Evolutionary conservation across 495 filamentous ascomycete genomes (phyloP).

Genomic region (Penicillium salamii): DNA sequence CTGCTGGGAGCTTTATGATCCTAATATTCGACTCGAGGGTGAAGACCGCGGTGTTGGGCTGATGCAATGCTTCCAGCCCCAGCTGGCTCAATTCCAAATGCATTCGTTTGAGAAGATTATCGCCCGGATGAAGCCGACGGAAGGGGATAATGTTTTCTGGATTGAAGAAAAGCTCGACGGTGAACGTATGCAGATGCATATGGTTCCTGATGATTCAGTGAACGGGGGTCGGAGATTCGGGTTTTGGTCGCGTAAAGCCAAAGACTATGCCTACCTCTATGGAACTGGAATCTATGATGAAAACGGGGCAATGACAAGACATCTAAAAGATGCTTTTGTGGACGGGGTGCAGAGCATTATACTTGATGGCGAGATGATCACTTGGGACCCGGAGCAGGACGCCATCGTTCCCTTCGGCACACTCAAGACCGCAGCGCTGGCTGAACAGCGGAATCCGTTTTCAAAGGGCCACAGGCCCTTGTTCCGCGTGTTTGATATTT

Average conservation of each 20-base stretch:
- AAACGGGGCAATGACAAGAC: slow-evolving; percentile 73
- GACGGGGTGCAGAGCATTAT: slow-evolving; percentile 80
- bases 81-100: slow-evolving; percentile 94
- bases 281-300: slow-evolving; percentile 73
- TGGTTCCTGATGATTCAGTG: slow-evolving; percentile 65
- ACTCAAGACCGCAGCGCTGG: slow-evolving; percentile 85
- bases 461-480: slow-evolving; percentile 73
- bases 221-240: slow-evolving; percentile 71
- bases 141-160: slow-evolving; percentile 79
- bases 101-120: slow-evolving; percentile 82
- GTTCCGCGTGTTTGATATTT: slow-evolving; percentile 83
- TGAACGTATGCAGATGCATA: slow-evolving; percentile 96
- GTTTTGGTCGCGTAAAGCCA: slow-evolving; percentile 96
- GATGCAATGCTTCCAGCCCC: slow-evolving; percentile 97
- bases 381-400: slow-evolving; percentile 89
- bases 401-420: slow-evolving; percentile 87
- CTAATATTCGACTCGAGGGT: slow-evolving; percentile 66
- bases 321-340: slow-evolving; percentile 75
- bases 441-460: slow-evolving; percentile 75
- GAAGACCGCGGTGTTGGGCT: slow-evolving; percentile 72
- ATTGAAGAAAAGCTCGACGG: slow-evolving; percentile 98
- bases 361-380: slow-evolving; percentile 97
- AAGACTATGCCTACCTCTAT: slow-evolving; percentile 96
- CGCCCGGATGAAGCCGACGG: slow-evolving; percentile 62
- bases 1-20: slow-evolving; percentile 91